Evolutionary conservation across 129 eudicot genomes (phyloP).

Genomic region (Centella asiatica): DNA sequence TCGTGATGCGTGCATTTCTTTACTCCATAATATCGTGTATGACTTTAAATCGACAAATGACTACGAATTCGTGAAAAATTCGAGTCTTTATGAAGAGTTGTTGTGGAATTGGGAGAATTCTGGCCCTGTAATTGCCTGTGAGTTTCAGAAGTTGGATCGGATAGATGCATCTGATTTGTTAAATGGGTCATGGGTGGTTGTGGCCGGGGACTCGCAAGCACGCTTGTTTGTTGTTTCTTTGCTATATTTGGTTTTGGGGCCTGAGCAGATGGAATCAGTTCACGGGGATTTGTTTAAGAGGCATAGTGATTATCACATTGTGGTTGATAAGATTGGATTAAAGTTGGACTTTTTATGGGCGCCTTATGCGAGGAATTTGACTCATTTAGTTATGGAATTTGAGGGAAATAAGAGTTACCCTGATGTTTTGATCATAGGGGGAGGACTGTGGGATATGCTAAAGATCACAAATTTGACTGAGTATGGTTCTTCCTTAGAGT

Average conservation of each 20-base stretch:
- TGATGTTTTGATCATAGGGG: constrained; percentile 86
- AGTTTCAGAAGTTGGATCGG: constrained; percentile 54
- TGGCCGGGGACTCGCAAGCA: constrained; percentile 95
- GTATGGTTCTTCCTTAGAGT: constrained; percentile 44
- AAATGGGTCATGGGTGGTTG: constrained; percentile 92
- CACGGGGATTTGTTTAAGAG: constrained; percentile 80
- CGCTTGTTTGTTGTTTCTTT: constrained; percentile 63
- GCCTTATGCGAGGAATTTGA: constrained; percentile 65
- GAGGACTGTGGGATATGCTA: constrained; percentile 93
- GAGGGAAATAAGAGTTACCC: constrained; percentile 41
- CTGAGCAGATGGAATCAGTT: constrained; percentile 45
- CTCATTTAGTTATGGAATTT: constrained; percentile 28
- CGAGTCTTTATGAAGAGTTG: constrained; percentile 15
- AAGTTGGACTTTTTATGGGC: constrained; percentile 90
- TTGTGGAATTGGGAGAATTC: constrained; percentile 56
- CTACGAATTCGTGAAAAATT: not conserved
- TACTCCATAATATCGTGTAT: constrained; percentile 37
- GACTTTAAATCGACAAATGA: not conserved
- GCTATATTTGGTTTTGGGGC: constrained; percentile 54
- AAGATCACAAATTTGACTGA: constrained; percentile 47
- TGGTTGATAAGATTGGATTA: constrained; percentile 65
- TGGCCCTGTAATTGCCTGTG: constrained; percentile 37
- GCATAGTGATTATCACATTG: constrained; percentile 74
- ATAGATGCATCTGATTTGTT: constrained; percentile 71
- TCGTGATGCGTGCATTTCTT: constrained; percentile 48